Conservation (phyloP, 495 filamentous ascomycete genomes). For the Cenococcum geophilum region DNA sequence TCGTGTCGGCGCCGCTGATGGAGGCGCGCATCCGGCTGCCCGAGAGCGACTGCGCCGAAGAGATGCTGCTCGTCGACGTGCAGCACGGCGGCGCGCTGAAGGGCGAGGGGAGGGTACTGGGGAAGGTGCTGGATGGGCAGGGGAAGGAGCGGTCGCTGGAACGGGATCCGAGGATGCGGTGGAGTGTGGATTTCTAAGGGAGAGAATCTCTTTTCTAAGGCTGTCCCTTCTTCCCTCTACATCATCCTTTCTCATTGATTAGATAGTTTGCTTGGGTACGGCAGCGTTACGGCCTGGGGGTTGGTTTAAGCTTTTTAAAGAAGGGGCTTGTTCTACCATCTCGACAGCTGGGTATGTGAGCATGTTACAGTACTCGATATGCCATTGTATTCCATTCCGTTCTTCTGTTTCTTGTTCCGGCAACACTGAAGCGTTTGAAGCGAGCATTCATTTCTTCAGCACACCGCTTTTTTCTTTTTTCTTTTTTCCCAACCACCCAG, state of each 20-base stretch:
- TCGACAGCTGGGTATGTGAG: neutral
- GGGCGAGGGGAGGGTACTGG: conserved; percentile 2
- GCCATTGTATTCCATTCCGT: neutral
- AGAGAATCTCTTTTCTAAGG: neutral
- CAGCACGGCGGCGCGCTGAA: too few relatives aligned
- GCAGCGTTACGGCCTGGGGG: neutral
- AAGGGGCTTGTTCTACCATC: neutral
- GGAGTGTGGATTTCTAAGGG: conserved; percentile 38
- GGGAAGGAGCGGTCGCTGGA: conserved; percentile 11
- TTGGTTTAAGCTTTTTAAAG: neutral
- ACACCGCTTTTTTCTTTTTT: neutral
- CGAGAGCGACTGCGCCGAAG: conserved; percentile 19
- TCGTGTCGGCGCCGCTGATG: conserved; percentile 28
- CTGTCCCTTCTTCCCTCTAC: too few relatives aligned
- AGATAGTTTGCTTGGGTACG: neutral
- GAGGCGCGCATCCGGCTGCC: conserved; percentile 32
- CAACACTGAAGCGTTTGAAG: neutral
- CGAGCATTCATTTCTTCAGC: neutral
- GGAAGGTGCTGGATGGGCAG: neutral
- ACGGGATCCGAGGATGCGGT: conserved; percentile 32
- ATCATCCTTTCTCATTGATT: too few relatives aligned
- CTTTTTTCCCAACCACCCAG: too few relatives aligned
- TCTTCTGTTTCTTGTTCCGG: neutral
- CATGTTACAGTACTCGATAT: neutral
- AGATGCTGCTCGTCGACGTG: conserved; percentile 14